Base-by-base conservation (phyloP, 2,329 filamentous ascomycete genomes). In the Sporothrix schenckii region DNA sequence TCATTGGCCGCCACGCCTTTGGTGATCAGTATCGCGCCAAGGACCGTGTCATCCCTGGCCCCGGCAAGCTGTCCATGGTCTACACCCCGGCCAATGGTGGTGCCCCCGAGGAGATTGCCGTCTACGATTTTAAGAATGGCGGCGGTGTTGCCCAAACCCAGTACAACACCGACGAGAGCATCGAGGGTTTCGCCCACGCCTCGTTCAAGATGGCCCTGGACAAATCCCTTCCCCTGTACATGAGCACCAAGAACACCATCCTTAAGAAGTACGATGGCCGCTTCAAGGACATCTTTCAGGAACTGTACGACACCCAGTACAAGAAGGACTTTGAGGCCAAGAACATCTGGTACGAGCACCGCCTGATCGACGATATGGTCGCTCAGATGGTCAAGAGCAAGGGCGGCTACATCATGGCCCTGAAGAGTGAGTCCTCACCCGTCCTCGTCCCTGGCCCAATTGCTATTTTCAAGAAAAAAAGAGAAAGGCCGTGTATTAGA, bases 191-290 rank as follows among this genome's bases (percentile, higher is more conserved):
- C 78, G 95, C 95, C 70, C 95, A 98, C 80, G 92, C 95, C 73
- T 94, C 90, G 76, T 98, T 99, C 89, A 97, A 97, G 89, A 88
- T 97, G 75, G 94, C 95, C 47, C 84, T 98, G 60, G 86, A 88
- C 81, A 95, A 97, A 88, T 85, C 85, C 74, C 85, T 97, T 75
- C 95, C 95, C n/a, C 86, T 99, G 78, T 99, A 98, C 86, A 96
- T 98, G 94, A 97, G 93, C 87, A 99, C 95, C 83, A 99, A 99
- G 91, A 98, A 98, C 87, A 99, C 95, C 76, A 99, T 99, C 77
- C 85, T 99, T 76, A 99, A 99, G 87, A 94, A 94, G 82, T 99
- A 99, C 83, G 95, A 99, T 79, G 95, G 95, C 68, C 89, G 92
- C 77, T 99, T 99, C 89, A 98, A 98, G 90, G 95, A 99, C 79